Conservation (phyloP, 306 rosid species). For the Cicer bijugum region DNA sequence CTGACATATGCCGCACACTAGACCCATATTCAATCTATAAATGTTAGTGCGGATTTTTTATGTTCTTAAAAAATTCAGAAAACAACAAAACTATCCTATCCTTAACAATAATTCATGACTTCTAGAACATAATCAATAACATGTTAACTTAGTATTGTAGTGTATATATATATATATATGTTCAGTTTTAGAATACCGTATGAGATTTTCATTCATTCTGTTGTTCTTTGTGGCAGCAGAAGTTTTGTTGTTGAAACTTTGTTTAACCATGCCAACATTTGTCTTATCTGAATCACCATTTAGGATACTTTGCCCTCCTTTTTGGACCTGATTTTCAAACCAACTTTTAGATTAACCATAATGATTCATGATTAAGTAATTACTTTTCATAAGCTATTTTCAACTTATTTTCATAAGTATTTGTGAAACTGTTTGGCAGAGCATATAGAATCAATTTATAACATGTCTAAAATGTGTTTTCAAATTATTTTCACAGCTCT, state of each 20-base stretch:
- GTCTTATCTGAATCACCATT: slow-evolving; percentile 43
- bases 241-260: slow-evolving; percentile 39
- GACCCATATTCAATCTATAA: too few species aligned
- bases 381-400: background rate
- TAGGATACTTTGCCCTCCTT: slow-evolving; percentile 79
- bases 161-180: too few species aligned
- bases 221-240: slow-evolving; percentile 38
- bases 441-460: too few species aligned
- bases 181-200: slow-evolving; percentile 56
- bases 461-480: too few species aligned
- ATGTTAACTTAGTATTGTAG: too few species aligned
- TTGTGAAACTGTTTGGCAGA: too few species aligned
- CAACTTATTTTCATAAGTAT: background rate
- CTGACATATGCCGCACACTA: too few species aligned
- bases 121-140: background rate
- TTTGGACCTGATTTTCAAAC: slow-evolving; percentile 63
- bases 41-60: too few species aligned
- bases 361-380: background rate
- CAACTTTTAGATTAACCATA: background rate
- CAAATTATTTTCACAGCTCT: too few species aligned
- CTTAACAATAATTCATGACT: background rate
- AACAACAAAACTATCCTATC: background rate
- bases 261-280: slow-evolving; percentile 41
- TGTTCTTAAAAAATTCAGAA: too few species aligned
- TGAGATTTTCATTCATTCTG: slow-evolving; percentile 58